These are phyloP conservation scores for Iris pallida DNA, from an alignment of 116 monocot genomes.

Conservation along the genomic window DNA sequence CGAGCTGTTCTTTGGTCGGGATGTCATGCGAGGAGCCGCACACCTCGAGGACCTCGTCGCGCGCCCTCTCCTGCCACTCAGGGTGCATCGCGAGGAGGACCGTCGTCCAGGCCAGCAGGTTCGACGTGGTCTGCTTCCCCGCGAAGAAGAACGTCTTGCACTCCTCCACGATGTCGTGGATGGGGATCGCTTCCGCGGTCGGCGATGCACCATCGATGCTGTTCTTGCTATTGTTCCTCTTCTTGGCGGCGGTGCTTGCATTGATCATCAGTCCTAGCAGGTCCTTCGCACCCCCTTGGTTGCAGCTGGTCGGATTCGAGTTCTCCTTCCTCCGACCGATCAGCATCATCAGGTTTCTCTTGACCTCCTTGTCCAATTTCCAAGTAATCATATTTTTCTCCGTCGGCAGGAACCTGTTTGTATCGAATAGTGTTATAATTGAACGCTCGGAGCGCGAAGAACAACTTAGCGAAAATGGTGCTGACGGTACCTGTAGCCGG, in stretches of 20 bases:
- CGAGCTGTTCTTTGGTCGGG: constrained; percentile 70
- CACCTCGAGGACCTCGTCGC: constrained; percentile 71
- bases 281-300: constrained; percentile 42
- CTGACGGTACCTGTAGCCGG: constrained; percentile 89
- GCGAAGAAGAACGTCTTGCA: constrained; percentile 99
- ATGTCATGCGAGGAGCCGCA: constrained; percentile 70
- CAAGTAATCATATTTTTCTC: constrained; percentile 67
- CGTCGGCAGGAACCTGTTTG: constrained; percentile 71
- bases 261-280: constrained; percentile 79
- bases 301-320: background rate
- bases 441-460: background rate
- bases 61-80: constrained; percentile 87
- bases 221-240: background rate
- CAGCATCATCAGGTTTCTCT: constrained; percentile 36
- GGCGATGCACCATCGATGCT: background rate
- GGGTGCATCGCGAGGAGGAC: constrained; percentile 93
- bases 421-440: too few relatives aligned
- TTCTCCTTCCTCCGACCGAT: constrained; percentile 37
- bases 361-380: constrained; percentile 83
- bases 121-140: constrained; percentile 91
- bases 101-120: constrained; percentile 90
- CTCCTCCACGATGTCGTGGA: constrained; percentile 85
- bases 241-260: constrained; percentile 22
- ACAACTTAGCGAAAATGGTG: too few relatives aligned
- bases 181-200: constrained; percentile 22